phyloP scores from a whole-genome alignment of 176 grass and related monocot species.

The Rhynchospora breviuscula region DNA sequence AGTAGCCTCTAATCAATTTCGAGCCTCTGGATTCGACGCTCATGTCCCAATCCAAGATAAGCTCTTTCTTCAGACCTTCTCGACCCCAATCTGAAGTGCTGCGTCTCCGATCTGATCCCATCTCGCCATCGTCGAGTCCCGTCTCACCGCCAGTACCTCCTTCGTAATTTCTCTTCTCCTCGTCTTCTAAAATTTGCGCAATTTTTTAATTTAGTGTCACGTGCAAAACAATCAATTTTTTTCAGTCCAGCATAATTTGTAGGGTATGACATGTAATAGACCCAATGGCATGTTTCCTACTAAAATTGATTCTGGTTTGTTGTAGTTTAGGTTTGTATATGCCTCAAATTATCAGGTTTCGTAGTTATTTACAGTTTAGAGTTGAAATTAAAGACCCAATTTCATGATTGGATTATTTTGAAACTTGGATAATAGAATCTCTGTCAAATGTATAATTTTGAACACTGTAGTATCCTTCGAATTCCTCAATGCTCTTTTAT shows the following conservation, averaged over 20 bases:
- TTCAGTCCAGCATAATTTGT: not conserved
- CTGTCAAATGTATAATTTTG: not conserved
- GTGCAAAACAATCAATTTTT: not conserved
- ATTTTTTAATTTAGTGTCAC: not conserved
- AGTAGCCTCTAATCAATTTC: not conserved
- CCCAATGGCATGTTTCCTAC: not conserved
- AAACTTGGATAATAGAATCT: not conserved
- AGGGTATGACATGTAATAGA: not conserved
- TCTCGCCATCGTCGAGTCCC: not conserved
- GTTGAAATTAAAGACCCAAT: not conserved
- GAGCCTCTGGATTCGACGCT: not conserved
- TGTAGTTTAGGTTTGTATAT: not conserved
- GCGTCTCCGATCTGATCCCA: not conserved
- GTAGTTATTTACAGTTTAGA: not conserved
- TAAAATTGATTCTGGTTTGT: not conserved
- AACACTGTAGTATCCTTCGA: not conserved
- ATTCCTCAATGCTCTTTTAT: not conserved
- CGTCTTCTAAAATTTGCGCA: not conserved
- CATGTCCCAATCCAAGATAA: slow-evolving; percentile 20
- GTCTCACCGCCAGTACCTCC: not conserved
- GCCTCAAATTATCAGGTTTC: not conserved
- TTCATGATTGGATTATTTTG: not conserved
- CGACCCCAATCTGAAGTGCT: not conserved
- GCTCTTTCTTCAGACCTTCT: slow-evolving; percentile 11
- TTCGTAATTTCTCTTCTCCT: slow-evolving; percentile 15